Evolutionary conservation across 345 rosid genomes (phyloP).

Genomic region (Gossypium arboreum): DNA sequence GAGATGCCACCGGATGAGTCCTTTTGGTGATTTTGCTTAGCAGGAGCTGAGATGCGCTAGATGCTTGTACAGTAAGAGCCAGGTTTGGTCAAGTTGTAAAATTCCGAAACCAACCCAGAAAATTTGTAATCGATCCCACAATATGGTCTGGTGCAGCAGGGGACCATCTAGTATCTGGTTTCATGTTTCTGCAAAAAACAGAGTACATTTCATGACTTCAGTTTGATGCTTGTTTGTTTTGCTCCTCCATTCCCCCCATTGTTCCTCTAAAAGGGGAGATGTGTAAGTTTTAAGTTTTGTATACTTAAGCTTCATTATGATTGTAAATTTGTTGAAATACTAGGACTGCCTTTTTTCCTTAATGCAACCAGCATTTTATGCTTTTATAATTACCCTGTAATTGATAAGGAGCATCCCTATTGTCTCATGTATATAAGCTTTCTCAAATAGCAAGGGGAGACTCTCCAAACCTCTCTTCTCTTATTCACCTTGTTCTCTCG

Average conservation of each 20-base stretch:
- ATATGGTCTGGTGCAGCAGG: slow-evolving; percentile 14
- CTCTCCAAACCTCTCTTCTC: too few species aligned
- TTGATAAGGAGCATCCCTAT: too few species aligned
- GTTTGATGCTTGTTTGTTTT: slow-evolving; percentile 7
- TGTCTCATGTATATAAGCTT: too few species aligned
- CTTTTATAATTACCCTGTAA: too few species aligned
- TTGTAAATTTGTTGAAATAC: background rate
- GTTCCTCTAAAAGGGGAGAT: background rate
- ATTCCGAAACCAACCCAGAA: slow-evolving; percentile 19
- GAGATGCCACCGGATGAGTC: slow-evolving; percentile 17
- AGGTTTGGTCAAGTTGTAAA: slow-evolving; percentile 23
- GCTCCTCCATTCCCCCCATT: background rate
- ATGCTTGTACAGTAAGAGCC: slow-evolving; percentile 34
- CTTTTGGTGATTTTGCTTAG: slow-evolving; percentile 19
- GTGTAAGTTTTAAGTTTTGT: background rate
- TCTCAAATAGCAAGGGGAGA: too few species aligned
- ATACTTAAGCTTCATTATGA: background rate
- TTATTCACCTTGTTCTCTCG: too few species aligned
- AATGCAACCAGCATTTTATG: background rate
- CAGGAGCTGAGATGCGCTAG: slow-evolving; percentile 14
- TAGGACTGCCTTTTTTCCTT: background rate
- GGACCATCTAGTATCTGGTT: background rate
- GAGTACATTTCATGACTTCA: background rate
- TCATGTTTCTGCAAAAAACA: background rate
- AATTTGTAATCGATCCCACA: slow-evolving; percentile 20